These are phyloP conservation scores for Claviceps quebecensis DNA, from an alignment of 2,329 filamentous ascomycete genomes.

Conservation along the genomic window DNA sequence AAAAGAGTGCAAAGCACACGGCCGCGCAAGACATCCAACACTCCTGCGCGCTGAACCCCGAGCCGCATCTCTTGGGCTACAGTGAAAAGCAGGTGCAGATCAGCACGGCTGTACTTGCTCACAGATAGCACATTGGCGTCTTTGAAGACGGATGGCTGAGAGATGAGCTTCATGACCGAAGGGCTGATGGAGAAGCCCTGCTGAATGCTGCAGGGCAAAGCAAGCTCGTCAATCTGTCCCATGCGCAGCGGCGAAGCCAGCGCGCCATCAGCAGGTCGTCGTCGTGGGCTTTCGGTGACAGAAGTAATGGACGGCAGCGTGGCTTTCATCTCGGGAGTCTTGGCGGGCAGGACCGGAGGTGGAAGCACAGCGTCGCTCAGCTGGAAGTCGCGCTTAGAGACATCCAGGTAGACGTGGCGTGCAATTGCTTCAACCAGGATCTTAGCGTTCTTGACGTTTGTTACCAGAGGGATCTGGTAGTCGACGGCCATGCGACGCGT, in stretches of 20 bases:
- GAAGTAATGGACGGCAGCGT: conserved; percentile 25
- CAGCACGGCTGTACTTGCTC: conserved; percentile 72
- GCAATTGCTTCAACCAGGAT: conserved; percentile 89
- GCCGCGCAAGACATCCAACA: conserved; percentile 74
- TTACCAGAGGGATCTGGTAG: conserved; percentile 90
- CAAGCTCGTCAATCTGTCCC: conserved; percentile 29
- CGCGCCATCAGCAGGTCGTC: conserved; percentile 15
- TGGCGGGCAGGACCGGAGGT: conserved; percentile 50
- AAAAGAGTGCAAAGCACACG: conserved; percentile 85
- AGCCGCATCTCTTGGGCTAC: conserved; percentile 96
- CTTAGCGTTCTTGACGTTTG: conserved; percentile 98
- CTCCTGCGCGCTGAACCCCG: conserved; percentile 82
- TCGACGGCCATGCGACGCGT: conserved; percentile 97
- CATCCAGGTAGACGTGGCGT: conserved; percentile 71
- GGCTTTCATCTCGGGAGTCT: conserved; percentile 45
- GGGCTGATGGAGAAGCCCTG: conserved; percentile 41
- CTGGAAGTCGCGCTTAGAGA: conserved; percentile 78
- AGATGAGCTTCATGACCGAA: conserved; percentile 57
- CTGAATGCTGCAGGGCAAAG: conserved; percentile 31
- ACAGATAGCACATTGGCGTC: conserved; percentile 84
- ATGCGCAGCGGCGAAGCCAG: conserved; percentile 12
- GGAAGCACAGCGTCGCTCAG: conserved; percentile 71
- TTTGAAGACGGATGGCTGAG: conserved; percentile 70
- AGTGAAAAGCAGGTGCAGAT: conserved; percentile 88
- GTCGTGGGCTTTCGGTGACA: conserved; percentile 22